These are phyloP conservation scores for Lactuca saligna DNA, from an alignment of 129 eudicot genomes.

Conservation along the genomic window DNA sequence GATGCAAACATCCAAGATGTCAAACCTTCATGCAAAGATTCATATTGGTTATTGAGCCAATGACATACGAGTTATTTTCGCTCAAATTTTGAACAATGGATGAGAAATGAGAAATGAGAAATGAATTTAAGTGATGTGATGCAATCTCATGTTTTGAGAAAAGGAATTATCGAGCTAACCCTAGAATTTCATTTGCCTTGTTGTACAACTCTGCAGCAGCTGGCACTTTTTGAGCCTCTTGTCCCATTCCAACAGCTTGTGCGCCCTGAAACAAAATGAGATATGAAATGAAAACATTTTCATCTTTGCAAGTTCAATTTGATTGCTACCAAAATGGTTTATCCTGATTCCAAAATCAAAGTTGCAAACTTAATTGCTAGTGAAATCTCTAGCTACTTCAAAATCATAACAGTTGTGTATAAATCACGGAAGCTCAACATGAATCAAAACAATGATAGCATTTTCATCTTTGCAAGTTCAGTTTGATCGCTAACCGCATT, in stretches of 20 bases:
- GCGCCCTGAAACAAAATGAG: constrained; percentile 66
- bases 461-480: background rate
- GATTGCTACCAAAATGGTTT: background rate
- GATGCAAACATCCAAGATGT: constrained; percentile 83
- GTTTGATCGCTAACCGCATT: background rate
- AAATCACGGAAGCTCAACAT: background rate
- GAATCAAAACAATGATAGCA: background rate
- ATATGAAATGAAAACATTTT: background rate
- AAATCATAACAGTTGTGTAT: no score
- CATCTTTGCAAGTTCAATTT: background rate
- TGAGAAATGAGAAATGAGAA: background rate
- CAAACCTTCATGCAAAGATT: constrained; percentile 59
- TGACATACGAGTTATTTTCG: background rate
- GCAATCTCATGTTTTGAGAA: background rate
- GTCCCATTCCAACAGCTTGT: constrained; percentile 96
- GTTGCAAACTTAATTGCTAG: no score
- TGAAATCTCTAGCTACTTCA: no score
- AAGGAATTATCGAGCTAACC: constrained; percentile 39
- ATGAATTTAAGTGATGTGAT: constrained; percentile 13
- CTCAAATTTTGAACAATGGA: background rate
- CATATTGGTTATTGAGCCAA: background rate
- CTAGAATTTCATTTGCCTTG: constrained; percentile 82
- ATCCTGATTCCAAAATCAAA: no score
- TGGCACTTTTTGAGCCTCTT: constrained; percentile 86
- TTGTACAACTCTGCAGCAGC: constrained; percentile 84